These are phyloP conservation scores for Cylindrodendrum hubeiense DNA, from an alignment of 2,329 filamentous ascomycete genomes.

Conservation along the genomic window DNA sequence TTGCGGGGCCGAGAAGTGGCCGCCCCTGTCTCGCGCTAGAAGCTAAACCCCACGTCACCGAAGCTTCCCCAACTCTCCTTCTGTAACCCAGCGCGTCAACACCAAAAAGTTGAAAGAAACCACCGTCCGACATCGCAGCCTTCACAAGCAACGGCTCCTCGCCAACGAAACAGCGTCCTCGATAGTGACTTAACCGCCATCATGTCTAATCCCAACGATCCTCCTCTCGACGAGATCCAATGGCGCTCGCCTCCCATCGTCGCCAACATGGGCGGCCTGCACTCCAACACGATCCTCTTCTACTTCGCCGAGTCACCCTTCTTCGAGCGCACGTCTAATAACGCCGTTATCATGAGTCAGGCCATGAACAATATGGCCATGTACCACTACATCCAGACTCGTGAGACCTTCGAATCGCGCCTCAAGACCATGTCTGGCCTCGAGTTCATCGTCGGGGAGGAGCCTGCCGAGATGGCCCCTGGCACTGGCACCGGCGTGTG, in stretches of 20 bases:
- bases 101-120: background rate
- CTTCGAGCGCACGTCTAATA: slow-evolving; percentile 77
- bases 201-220: slow-evolving; percentile 62
- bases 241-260: slow-evolving; percentile 68
- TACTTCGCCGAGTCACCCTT: slow-evolving; percentile 78
- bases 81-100: slow-evolving; percentile 5
- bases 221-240: slow-evolving; percentile 75
- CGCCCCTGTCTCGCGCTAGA: slow-evolving; percentile 30
- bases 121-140: background rate
- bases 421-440: slow-evolving; percentile 74
- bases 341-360: slow-evolving; percentile 72
- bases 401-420: slow-evolving; percentile 73
- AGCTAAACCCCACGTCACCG: slow-evolving; percentile 34
- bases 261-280: slow-evolving; percentile 68
- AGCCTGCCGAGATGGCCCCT: slow-evolving; percentile 72
- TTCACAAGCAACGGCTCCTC: background rate
- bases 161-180: background rate
- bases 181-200: background rate
- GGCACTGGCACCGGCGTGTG: slow-evolving; percentile 77
- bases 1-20: slow-evolving; percentile 25
- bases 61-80: slow-evolving; percentile 24
- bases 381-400: slow-evolving; percentile 68
- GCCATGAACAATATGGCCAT: slow-evolving; percentile 72
- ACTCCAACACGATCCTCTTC: slow-evolving; percentile 74
- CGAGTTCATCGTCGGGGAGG: slow-evolving; percentile 75